A percentile compares a stretch with the other conserved stretches of the same genome.
Conservation (phyloP, 176 grass and related monocot genomes). For the Miscanthus lutarioriparius region DNA sequence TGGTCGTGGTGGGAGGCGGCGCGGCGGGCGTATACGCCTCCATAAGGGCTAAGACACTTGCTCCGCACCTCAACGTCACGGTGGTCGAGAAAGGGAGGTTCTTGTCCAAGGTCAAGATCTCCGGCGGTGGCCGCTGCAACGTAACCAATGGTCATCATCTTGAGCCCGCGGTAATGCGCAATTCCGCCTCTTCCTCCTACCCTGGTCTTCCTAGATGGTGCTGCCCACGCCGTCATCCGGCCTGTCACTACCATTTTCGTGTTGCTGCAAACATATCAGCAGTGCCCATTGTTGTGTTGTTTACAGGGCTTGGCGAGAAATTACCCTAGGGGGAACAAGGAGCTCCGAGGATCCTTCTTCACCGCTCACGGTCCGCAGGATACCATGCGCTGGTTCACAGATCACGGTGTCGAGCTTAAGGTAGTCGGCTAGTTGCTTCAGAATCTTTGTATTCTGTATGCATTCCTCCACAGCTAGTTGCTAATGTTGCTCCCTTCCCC, state of each 20-base stretch:
- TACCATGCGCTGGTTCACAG: constrained; percentile 80
- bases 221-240: not conserved
- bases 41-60: constrained; percentile 70
- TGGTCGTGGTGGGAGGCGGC: constrained; percentile 86
- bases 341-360: constrained; percentile 83
- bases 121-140: constrained; percentile 92
- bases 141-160: constrained; percentile 87
- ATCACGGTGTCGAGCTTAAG: constrained; percentile 90
- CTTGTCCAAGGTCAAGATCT: constrained; percentile 92
- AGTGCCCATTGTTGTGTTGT: not conserved
- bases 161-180: constrained; percentile 45
- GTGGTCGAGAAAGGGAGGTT: constrained; percentile 86
- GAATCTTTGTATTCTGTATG: not conserved
- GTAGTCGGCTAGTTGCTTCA: constrained; percentile 42
- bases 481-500: not conserved
- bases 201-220: not conserved
- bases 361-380: constrained; percentile 70
- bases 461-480: not conserved
- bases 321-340: constrained; percentile 89
- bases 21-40: constrained; percentile 90
- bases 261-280: not conserved
- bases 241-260: not conserved
- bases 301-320: constrained; percentile 60
- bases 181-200: not conserved
- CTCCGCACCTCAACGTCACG: constrained; percentile 67